Percentiles rank a stretch among this genome's conserved stretches.
Conservation (phyloP, 164 flowering plant species). For the Buxus sempervirens region DNA sequence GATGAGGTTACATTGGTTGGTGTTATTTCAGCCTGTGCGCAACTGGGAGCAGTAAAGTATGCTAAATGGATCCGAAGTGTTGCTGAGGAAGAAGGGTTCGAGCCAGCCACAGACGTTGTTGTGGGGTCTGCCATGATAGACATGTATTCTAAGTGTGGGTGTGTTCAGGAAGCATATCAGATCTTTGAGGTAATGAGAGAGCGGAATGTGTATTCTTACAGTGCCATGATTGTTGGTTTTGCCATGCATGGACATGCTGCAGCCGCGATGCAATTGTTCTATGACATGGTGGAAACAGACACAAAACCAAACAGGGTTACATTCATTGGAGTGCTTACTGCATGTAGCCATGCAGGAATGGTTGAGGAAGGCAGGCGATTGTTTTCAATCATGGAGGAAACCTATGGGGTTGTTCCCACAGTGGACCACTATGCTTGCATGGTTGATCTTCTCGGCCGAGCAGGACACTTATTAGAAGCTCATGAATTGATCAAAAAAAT, state of each 20-base stretch:
- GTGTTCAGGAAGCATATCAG: not conserved
- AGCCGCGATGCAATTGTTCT: not conserved
- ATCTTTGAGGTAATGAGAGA: not conserved
- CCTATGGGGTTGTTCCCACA: not conserved
- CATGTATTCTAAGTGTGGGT: not conserved
- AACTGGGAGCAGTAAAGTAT: not conserved
- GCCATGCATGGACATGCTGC: not conserved
- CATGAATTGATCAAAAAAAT: not conserved
- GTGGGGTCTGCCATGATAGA: not conserved
- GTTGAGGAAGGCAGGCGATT: not conserved
- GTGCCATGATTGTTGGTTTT: not conserved
- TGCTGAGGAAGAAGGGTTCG: not conserved
- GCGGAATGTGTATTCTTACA: not conserved
- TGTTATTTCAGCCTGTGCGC: not conserved
- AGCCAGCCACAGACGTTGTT: not conserved
- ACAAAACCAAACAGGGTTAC: not conserved
- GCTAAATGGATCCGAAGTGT: not conserved
- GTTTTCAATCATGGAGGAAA: not conserved
- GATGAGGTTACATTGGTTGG: not conserved
- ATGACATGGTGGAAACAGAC: not conserved
- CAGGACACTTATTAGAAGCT: not conserved
- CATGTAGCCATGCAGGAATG: not conserved
- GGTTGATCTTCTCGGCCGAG: not conserved
- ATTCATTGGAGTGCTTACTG: not conserved
- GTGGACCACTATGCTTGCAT: not conserved